Evolutionary conservation across 2,329 filamentous ascomycete genomes (phyloP).

Genomic region (Camillea tinctor): DNA sequence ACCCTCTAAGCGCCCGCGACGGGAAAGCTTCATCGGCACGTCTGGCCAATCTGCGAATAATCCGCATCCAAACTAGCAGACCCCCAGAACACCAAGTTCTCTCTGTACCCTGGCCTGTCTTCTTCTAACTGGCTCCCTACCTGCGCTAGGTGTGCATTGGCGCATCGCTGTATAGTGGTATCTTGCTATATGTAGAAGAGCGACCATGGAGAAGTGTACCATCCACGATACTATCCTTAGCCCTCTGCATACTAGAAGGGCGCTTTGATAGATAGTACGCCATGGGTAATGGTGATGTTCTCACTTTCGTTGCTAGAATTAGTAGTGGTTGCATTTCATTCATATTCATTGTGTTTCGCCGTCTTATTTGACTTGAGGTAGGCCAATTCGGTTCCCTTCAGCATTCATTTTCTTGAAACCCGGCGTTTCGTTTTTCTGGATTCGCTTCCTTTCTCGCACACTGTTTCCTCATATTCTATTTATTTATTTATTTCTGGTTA

Average conservation of each 20-base stretch:
- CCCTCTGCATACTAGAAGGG: constrained; percentile 7
- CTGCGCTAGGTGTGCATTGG: constrained; percentile 21
- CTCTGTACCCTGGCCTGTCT: constrained; percentile 8
- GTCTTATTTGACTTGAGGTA: constrained; percentile 5
- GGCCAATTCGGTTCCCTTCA: constrained; percentile 13
- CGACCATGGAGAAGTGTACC: constrained; percentile 17
- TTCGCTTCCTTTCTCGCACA: constrained; percentile 10
- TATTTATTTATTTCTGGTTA: constrained; percentile 9
- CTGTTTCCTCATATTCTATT: constrained; percentile 9
- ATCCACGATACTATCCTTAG: constrained; percentile 26
- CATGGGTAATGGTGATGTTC: constrained; percentile 8
- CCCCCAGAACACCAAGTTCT: background rate
- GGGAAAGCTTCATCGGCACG: constrained; percentile 14
- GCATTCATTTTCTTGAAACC: constrained; percentile 13
- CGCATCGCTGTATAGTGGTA: constrained; percentile 20
- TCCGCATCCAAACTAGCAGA: constrained; percentile 1
- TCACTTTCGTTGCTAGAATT: constrained; percentile 17
- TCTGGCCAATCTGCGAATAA: constrained; percentile 21
- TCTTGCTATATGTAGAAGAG: background rate
- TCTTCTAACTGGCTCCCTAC: constrained; percentile 13
- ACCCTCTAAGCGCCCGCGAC: constrained; percentile 25
- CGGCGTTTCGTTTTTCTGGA: constrained; percentile 7
- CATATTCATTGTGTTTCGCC: constrained; percentile 23
- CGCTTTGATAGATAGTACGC: constrained; percentile 9
- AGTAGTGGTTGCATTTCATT: constrained; percentile 20